A percentile compares a stretch with the other conserved stretches of the same genome.
Conservation (phyloP, 805 yeast species). For the Candida arabinofermentans region DNA sequence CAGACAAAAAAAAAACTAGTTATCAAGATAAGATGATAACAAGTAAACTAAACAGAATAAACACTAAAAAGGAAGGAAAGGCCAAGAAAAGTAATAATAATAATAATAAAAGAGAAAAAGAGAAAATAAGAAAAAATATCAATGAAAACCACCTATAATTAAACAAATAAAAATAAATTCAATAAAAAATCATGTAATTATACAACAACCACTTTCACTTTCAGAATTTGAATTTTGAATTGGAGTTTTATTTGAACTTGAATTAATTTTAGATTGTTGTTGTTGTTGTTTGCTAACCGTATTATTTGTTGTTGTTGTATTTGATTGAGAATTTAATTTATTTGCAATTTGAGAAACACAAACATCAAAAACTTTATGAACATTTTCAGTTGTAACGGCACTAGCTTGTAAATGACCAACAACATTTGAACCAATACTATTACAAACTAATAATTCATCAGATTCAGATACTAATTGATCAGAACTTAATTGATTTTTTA, state of each 20-base stretch:
- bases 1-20: background rate
- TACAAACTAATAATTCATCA: conserved; percentile 43
- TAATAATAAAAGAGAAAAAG: background rate
- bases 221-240: background rate
- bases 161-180: background rate
- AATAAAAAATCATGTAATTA: conserved; percentile 6
- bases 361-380: conserved; percentile 60
- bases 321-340: conserved; percentile 4
- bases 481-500: conserved; percentile 25
- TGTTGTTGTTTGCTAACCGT: background rate
- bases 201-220: conserved; percentile 8
- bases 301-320: background rate
- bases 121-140: background rate
- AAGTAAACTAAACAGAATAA: background rate
- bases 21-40: background rate
- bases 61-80: background rate
- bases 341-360: conserved; percentile 29
- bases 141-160: too few species aligned
- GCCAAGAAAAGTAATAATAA: background rate
- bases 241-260: background rate
- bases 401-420: conserved; percentile 71
- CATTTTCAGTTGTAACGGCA: conserved; percentile 61
- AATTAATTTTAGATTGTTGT: background rate
- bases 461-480: conserved; percentile 31
- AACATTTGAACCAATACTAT: conserved; percentile 59